Evolutionary conservation across 176 grass and related monocot species (phyloP), one percentile per base, ranked within the genome.

Genomic region (Saccharum officinarum): DNA sequence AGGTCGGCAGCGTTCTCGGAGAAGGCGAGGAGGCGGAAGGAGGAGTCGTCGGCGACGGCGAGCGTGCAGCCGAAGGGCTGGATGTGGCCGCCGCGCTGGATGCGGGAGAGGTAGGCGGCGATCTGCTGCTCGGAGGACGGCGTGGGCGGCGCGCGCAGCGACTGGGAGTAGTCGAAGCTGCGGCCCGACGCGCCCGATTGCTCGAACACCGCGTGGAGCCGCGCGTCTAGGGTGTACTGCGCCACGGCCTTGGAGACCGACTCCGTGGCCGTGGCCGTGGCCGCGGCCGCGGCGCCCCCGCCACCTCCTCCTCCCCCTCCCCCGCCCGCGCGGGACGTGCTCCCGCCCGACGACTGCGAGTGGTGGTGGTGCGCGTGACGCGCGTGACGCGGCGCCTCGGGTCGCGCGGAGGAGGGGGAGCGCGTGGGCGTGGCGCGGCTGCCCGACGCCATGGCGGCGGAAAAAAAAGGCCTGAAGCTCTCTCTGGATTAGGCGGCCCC

Each of bases 151-250:
- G 84, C 83, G n/a, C 82, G 90, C 76, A 96, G 71, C 72, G 97
- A 94, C 84, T 96, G 91, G 20, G 97, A 96, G 86, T 99, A 99
- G 84, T 99, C 89, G 83, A 99, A 99, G 82, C 92, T 96, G 60
- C 78, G 73, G 12, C 97, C 93, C 10, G 90, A 92, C 66, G 94
- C 92, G n/a, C 97, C 90, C 66, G 97, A 96, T 78, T 94, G 92
- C 86, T 99, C 97, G 55, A 99, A 99, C 70, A 96, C 97, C 2
- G 93, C 93, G 78, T 96, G 93, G 64, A 99, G 93, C 46, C 97
- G 86, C 6, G 97, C 97, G 86, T 99, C 97, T 30, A 94, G 62
- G 40, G 86, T 99, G 84, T 96, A 99, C 87, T 99, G 97, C 22
- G 97, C 93, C 69, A 96, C 91, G 76, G 90, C 97, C 92, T 99